Percentiles rank a stretch among this genome's conserved stretches.
These are phyloP conservation scores for Clarireedia monteithiana DNA, from an alignment of 2,329 filamentous ascomycete species.

Conservation along the genomic window DNA sequence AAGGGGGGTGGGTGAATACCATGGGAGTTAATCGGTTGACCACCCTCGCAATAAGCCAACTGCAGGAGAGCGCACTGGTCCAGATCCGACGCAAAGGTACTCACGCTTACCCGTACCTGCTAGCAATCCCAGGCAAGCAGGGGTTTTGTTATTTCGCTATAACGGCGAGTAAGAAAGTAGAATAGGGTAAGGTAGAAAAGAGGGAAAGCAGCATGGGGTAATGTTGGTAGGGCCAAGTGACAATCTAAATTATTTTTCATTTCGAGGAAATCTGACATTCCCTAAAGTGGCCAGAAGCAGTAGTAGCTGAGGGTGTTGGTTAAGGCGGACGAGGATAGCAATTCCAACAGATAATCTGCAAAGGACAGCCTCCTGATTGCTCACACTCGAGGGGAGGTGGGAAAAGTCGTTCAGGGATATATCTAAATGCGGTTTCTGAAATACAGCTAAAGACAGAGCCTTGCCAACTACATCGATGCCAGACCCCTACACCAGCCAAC, in stretches of 20 bases:
- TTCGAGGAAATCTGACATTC: slow-evolving; percentile 1
- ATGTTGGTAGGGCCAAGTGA: neutral
- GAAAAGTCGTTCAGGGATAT: neutral
- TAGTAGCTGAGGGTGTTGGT: neutral
- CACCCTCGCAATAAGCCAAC: slow-evolving; percentile 7
- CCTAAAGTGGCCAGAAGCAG: neutral
- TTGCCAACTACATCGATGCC: neutral
- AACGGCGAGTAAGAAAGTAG: neutral
- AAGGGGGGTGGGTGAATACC: neutral
- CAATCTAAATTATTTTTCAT: neutral
- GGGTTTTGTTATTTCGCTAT: neutral
- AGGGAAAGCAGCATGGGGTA: slow-evolving; percentile 1
- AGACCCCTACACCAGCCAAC: too few relatives aligned
- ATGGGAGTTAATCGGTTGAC: slow-evolving; percentile 1
- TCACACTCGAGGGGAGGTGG: neutral
- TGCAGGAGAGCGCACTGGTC: slow-evolving; percentile 7
- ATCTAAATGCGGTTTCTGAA: neutral
- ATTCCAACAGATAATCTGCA: slow-evolving; percentile 2
- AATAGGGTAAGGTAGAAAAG: neutral
- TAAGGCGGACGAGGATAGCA: neutral
- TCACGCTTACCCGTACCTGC: neutral
- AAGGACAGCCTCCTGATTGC: neutral
- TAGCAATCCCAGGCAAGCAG: neutral
- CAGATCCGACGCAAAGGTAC: slow-evolving; percentile 5
- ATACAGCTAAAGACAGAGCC: neutral